Evolutionary conservation across 179 eudicot species (phyloP), one percentile per base, ranked within the genome.

Genomic region (Amaranthus tricolor): DNA sequence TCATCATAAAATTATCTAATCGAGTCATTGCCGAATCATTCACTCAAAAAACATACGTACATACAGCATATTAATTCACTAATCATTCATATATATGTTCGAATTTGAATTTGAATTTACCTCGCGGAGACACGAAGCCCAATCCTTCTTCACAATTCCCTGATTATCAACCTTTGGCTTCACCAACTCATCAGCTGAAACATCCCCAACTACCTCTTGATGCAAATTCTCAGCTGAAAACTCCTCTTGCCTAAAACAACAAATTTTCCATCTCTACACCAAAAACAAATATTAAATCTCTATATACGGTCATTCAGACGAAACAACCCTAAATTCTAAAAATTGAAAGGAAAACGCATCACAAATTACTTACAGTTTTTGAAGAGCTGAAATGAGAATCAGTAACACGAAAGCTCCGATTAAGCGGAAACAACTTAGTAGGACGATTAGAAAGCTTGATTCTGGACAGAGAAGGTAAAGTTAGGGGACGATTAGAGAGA

Each of bases 241-340:
- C 64, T 89, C 89, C 49, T 89, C 96, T 76, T 80, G 77, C 84
- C 88, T 84, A 81, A 90, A 90, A 80, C 96, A 90, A 71, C 48
- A 81, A 62, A 87, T 82, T 70, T 82, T 90, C 93, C 92, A 83
- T 83, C 80, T 88, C 92, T 87, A 71, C 76, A 82, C 61, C 56
- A 70, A 62, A 61, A 59, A 1, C 15, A 10, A 45, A 71, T 52
- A 58, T 5, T 11, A 11, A 43, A n/a, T 56, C 43, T 8, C 61
- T 48, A 54, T 44, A n/a, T 64, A 53, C 65, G 59, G 24, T 13
- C 24, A 71, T 15, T 6, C 52, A 9, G 62, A 12, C 16, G 47
- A 15, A 62, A 76, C 59, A 67, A 44, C 47, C 71, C 20, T 6
- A 58, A 43, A 62, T 43, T 64, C 63, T 10, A 21, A 65, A 7